Percentiles rank a stretch among this genome's conserved stretches.
Evolutionary conservation across 352 stramenopile genomes (phyloP).

Genomic region (Thalassiosira livingstoniorum): DNA sequence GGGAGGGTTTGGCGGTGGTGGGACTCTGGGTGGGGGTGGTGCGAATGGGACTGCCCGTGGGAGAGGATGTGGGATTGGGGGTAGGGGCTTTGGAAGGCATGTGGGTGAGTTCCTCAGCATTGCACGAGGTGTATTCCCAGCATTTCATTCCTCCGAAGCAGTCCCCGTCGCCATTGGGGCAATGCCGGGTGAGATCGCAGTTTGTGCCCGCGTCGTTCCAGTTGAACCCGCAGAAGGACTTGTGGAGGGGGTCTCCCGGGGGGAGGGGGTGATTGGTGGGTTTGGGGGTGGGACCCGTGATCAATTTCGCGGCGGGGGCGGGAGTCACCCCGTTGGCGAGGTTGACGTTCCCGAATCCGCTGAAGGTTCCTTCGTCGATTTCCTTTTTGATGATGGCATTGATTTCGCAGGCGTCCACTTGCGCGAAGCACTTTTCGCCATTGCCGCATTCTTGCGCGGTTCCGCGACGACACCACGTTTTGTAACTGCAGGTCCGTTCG

Average conservation of each 20-base stretch:
- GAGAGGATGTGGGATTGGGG: not conserved
- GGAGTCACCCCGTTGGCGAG: not conserved
- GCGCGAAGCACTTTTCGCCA: conserved; percentile 62
- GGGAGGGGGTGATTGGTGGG: conserved; percentile 16
- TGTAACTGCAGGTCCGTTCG: conserved; percentile 13
- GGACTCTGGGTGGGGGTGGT: conserved; percentile 41
- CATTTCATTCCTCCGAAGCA: conserved; percentile 49
- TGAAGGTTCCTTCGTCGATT: conserved; percentile 17
- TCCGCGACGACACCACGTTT: conserved; percentile 57
- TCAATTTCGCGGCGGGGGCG: not conserved
- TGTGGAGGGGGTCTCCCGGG: conserved; percentile 37
- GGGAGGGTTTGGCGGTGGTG: conserved; percentile 54
- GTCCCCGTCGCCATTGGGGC: conserved; percentile 50
- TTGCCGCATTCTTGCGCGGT: conserved; percentile 67
- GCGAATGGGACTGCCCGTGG: not conserved
- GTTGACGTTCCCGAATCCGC: not conserved
- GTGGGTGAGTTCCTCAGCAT: conserved; percentile 37
- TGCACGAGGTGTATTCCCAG: conserved; percentile 54
- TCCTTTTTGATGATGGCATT: conserved; percentile 64
- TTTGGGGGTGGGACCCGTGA: conserved; percentile 2
- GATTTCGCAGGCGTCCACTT: conserved; percentile 59
- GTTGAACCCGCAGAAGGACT: conserved; percentile 45
- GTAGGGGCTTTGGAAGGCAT: conserved; percentile 15
- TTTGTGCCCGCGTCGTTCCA: conserved; percentile 52
- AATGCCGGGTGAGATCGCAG: conserved; percentile 43